Conservation (phyloP, 2,329 filamentous ascomycete genomes). For the Fusarium globosum region DNA sequence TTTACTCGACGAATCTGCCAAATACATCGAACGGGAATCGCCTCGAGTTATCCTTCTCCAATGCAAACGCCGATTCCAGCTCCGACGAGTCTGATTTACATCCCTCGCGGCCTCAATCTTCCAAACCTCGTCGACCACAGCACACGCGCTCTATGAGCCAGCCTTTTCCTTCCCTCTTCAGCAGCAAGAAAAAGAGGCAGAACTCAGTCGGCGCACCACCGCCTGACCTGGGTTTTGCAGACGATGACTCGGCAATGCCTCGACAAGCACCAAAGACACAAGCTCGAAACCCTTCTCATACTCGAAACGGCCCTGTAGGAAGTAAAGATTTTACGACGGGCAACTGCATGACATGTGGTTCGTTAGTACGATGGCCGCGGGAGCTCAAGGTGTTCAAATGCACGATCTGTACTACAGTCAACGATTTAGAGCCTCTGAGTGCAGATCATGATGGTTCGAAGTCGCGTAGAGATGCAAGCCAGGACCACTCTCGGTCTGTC, state of each 20-base stretch:
- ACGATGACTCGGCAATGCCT: conserved; percentile 47
- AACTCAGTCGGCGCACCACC: conserved; percentile 51
- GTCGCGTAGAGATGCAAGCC: conserved; percentile 39
- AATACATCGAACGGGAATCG: conserved; percentile 26
- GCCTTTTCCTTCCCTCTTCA: conserved; percentile 79
- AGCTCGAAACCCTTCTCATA: conserved; percentile 35
- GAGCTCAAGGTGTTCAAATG: conserved; percentile 81
- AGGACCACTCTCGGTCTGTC: conserved; percentile 20
- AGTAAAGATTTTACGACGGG: conserved; percentile 73
- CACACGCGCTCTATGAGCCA: conserved; percentile 77
- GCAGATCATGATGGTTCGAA: conserved; percentile 34
- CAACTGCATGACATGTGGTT: conserved; percentile 87
- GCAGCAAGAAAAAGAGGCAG: conserved; percentile 66
- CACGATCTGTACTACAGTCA: conserved; percentile 85
- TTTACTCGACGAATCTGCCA: conserved; percentile 23
- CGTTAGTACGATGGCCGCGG: conserved; percentile 81
- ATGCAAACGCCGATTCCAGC: conserved; percentile 53
- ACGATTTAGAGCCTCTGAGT: conserved; percentile 68
- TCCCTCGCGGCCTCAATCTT: conserved; percentile 40
- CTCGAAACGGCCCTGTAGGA: conserved; percentile 48
- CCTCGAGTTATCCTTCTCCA: conserved; percentile 46
- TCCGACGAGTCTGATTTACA: conserved; percentile 58
- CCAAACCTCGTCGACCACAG: conserved; percentile 37
- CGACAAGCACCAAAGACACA: conserved; percentile 46
- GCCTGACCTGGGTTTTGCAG: conserved; percentile 47